Evolutionary conservation across 495 filamentous ascomycete species (phyloP).

Genomic region (Lophiotrema nucula): DNA sequence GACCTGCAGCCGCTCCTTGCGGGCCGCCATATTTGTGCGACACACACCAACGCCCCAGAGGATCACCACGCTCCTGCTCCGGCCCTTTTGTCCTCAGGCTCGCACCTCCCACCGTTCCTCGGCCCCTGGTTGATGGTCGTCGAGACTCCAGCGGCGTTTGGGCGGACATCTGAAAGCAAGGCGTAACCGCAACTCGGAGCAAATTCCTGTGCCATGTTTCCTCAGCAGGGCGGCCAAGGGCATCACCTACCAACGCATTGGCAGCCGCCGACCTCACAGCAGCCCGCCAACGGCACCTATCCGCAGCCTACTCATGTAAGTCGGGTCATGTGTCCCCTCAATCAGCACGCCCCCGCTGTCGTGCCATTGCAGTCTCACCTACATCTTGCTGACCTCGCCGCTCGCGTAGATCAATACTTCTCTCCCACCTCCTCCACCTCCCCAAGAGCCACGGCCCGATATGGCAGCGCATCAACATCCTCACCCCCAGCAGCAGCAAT

Average conservation of each 20-base stretch:
- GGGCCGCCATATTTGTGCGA: conserved; percentile 15
- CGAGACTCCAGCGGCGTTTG: too few species aligned
- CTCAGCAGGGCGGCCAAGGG: conserved; percentile 28
- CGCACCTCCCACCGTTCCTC: not conserved
- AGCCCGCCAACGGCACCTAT: conserved; percentile 30
- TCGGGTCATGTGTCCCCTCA: conserved; percentile 11
- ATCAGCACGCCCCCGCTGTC: conserved; percentile 4
- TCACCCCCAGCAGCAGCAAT: conserved; percentile 28
- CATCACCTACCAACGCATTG: conserved; percentile 32
- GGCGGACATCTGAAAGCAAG: too few species aligned
- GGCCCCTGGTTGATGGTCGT: not conserved
- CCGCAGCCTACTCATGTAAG: conserved; percentile 30
- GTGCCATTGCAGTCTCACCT: not conserved
- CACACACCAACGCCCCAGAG: conserved; percentile 7
- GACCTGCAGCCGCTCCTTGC: conserved; percentile 21
- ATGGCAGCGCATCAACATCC: conserved; percentile 27
- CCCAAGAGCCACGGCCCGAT: conserved; percentile 37
- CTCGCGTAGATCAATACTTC: conserved; percentile 27
- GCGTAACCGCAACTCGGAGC: too few species aligned
- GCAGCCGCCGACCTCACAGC: conserved; percentile 24
- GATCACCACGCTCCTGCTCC: conserved; percentile 1
- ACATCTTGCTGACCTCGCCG: conserved; percentile 21
- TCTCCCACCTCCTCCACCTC: conserved; percentile 25
- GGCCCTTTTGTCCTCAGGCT: conserved; percentile 1
- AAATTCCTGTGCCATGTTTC: conserved; percentile 28